Evolutionary conservation across 139 green algal species (phyloP).

Genomic region (Prasinococcaceae sp.): DNA sequence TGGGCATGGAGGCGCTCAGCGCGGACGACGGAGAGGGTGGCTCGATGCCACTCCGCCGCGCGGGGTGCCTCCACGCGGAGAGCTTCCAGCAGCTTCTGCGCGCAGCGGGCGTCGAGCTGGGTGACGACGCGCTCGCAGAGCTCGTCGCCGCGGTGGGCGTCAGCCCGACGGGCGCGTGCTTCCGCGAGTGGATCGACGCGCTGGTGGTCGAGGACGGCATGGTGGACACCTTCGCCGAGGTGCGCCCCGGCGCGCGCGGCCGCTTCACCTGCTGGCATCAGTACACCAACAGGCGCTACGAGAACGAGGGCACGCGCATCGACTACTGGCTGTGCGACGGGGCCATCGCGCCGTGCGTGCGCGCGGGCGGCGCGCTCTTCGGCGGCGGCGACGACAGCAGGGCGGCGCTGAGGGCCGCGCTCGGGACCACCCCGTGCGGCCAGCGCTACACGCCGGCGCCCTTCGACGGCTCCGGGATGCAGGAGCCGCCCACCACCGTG

Average conservation of each 20-base stretch:
- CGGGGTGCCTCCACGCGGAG: background rate
- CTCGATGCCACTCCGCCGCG: background rate
- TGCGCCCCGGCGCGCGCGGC: background rate
- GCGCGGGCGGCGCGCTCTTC: background rate
- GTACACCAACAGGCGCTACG: constrained; percentile 8
- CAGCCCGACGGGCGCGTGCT: background rate
- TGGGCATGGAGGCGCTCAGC: background rate
- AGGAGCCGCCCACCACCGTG: background rate
- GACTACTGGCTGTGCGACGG: constrained; percentile 6
- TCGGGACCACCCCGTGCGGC: background rate
- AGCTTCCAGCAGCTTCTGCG: background rate
- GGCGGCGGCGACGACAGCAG: background rate
- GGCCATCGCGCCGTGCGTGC: background rate
- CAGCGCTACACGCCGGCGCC: background rate
- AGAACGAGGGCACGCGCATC: constrained; percentile 10
- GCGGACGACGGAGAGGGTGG: background rate
- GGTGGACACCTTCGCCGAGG: constrained; percentile 13
- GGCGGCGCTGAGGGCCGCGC: background rate
- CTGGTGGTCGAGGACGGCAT: background rate
- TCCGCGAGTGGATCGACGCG: background rate
- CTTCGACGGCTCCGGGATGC: background rate
- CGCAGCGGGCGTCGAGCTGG: background rate
- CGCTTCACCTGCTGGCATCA: constrained; percentile 11
- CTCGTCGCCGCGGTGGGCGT: background rate
- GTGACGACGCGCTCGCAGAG: background rate